Conservation (phyloP, 192 early-diverging fungal genomes). For the Coemansia sp. region DNA sequence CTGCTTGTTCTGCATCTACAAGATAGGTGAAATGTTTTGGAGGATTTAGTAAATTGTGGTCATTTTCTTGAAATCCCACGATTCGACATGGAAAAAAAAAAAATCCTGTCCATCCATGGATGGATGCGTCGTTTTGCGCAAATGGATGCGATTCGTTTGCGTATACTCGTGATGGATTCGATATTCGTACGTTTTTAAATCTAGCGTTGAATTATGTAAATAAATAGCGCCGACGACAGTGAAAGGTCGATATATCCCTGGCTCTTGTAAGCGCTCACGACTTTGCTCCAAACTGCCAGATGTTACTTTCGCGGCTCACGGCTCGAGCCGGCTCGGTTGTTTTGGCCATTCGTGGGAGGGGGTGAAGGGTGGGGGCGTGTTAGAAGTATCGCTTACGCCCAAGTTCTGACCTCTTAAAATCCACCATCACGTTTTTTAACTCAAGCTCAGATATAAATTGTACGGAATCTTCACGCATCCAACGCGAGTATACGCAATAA, state of each 20-base stretch:
- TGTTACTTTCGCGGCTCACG: not conserved
- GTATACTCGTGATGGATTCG: conserved; percentile 11
- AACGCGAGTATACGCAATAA: not conserved
- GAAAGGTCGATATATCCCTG: conserved; percentile 1
- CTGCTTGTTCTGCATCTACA: conserved; percentile 89
- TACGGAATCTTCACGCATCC: conserved; percentile 1
- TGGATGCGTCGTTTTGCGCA: not conserved
- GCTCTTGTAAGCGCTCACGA: not conserved
- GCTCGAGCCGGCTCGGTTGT: not conserved
- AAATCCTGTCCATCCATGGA: not conserved
- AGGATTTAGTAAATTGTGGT: not conserved
- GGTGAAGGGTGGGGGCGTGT: not conserved
- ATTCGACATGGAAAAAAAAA: not conserved
- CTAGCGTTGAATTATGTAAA: conserved; percentile 1
- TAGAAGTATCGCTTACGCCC: not conserved
- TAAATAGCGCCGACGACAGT: conserved; percentile 7
- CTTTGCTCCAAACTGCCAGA: not conserved
- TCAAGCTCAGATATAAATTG: conserved; percentile 4
- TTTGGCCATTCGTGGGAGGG: not conserved
- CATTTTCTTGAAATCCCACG: not conserved
- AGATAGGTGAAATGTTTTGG: not conserved
- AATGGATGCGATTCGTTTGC: not conserved
- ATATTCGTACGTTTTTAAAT: conserved; percentile 10
- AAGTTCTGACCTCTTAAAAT: conserved; percentile 5
- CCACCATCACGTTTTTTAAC: conserved; percentile 2